Base-by-base conservation (phyloP, 208 protist genomes). In the Spongospora subterranea region DNA sequence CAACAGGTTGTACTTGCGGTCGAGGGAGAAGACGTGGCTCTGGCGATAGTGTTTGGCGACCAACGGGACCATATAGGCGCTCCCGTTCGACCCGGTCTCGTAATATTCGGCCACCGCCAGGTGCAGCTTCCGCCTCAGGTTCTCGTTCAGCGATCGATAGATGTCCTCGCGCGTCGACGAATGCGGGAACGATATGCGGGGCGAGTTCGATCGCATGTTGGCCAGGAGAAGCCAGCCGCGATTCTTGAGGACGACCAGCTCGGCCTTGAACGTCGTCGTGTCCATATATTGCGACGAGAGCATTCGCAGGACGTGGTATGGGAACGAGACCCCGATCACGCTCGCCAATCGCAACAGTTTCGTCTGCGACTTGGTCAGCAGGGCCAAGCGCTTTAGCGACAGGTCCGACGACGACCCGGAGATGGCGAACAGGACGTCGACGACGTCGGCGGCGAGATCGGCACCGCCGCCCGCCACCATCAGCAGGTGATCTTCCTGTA, bases 371-470 rank as follows among this genome's bases (percentile, higher is more conserved):
- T 35, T 82, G n/a, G 71, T 45, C 71, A 82, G 71, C 17, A 6
- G 40, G 35, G 6, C 35, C 71, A 43, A 40, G 6, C 71, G 71
- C 35, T 43, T 35, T 82, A 39, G 6, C 17, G n/a, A 6, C 6
- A 82, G 40, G n/a, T 82, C 71, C 6, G n/a, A 6, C 35, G 35
- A 45, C 6, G 35, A 45, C 35, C 71, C 71, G 35, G 71, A 82
- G 71, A 82, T 82, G 6, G 71, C 71, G 71, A 82, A 82, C 71
- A 82, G 71, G n/a, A 35, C 71, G n/a, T 82, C 71, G n/a, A 82
- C 71, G 6, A 35, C 17, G 6, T 82, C 71, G 13, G n/a, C 71
- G n/a, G n/a, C 40, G 17, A 82, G n/a, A 43, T 82, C 71, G 24
- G 50, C 50, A 35, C 6, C n/a, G 6, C 17, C 6, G 6, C n/a